Base-by-base conservation (phyloP, 2,329 filamentous ascomycete genomes). In the Fusarium incarnatum region DNA sequence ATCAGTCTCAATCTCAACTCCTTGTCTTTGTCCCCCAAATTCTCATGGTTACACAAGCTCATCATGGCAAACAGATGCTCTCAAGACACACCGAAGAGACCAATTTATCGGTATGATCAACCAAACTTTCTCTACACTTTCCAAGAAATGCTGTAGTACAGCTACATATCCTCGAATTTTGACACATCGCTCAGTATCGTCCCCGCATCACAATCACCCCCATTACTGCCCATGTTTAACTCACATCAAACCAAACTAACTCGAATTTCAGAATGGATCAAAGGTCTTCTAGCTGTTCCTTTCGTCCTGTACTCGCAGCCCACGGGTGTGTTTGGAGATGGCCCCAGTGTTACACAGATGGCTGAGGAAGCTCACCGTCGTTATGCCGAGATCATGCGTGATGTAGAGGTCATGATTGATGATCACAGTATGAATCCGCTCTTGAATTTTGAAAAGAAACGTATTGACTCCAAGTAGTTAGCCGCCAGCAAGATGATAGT, bases 291-390 rank as follows among this genome's bases (percentile, higher is more conserved):
- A 15, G 96, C 96, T 2, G 95, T 98, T 1, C 96, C 96, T 0
- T 99, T 99, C 78, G 95, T 99, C 41, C 88, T 99, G 56, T 94
- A 97, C 79, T 98, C 95, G 2, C 94, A 98, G 78, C 96, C 96
- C 6, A 97, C 94, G 2, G 94, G 94, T 22, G 89, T 94, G 44
- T 94, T 95, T 75, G 91, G 94, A 70, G 86, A 89, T 73, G 88
- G 88, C 65, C 84, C 87, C 57, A 87, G 85, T 58, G 87, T 95
- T 53, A 83, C 87, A 46, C 87, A 90, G 61, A 94, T 95, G 84
- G 92, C 93, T 7, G 88, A 89, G 61, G 91, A 93, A 76, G 93
- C 95, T 27, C 94, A 96, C 77, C 87, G 92, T 60, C 90, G 96
- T 67, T 99, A 98, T 82, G 92, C 93, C 49, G 95, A 99, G 80